Conservation (phyloP, 371 early-diverging fungal genomes). For the Apophysomyces variabilis region DNA sequence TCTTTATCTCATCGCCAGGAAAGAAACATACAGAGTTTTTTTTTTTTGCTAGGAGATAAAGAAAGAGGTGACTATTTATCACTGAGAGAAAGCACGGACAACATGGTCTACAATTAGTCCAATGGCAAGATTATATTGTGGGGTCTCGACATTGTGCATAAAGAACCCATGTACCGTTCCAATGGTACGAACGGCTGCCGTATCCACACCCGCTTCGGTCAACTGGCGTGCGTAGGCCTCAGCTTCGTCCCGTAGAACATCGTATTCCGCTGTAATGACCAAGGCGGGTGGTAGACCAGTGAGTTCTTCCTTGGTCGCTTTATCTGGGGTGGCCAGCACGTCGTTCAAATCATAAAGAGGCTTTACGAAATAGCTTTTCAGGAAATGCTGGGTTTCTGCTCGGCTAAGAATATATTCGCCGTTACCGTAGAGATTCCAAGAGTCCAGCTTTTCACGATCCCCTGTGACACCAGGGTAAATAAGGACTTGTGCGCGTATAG, state of each 20-base stretch:
- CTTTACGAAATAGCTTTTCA: conserved; percentile 3
- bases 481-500: conserved; percentile 19
- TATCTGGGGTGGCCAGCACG: conserved; percentile 6
- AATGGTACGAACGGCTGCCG: conserved; percentile 9
- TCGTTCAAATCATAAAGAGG: conserved; percentile 1
- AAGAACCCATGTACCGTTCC: conserved; percentile 29
- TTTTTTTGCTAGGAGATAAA: too few relatives aligned
- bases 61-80: too few relatives aligned
- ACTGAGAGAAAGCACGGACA: too few relatives aligned
- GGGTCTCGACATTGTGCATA: not conserved
- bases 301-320: conserved; percentile 16
- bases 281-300: conserved; percentile 12
- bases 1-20: too few relatives aligned
- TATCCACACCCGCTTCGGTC: conserved; percentile 22
- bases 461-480: conserved; percentile 17
- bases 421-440: conserved; percentile 11
- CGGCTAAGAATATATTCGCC: conserved; percentile 15
- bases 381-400: conserved; percentile 10
- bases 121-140: not conserved
- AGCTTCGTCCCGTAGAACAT: conserved; percentile 24
- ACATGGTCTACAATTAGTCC: not conserved
- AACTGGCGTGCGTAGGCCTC: conserved; percentile 20
- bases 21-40: too few relatives aligned
- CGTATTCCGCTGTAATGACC: conserved; percentile 23
- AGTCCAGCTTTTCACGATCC: not conserved